phyloP scores from a whole-genome alignment of 208 protist species.

The Acanthamoeba rhysodes region DNA sequence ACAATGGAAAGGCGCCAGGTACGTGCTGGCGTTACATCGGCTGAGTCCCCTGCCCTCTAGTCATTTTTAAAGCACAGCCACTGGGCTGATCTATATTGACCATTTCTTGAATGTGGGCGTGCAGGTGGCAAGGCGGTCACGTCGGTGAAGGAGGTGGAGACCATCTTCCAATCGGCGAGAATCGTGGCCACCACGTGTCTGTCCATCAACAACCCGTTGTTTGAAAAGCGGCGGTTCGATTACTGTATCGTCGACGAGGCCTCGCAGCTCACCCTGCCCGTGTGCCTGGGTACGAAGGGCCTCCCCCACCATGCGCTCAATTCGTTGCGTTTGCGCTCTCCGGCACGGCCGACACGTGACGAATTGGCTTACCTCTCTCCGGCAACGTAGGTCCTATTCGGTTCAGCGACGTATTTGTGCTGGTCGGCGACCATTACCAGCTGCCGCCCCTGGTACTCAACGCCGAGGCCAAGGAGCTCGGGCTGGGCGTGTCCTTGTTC shows the following conservation, averaged over 20 bases:
- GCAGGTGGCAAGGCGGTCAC: not conserved
- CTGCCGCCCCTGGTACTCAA: slow-evolving; percentile 89
- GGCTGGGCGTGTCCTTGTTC: slow-evolving; percentile 87
- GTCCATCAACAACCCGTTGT: slow-evolving; percentile 83
- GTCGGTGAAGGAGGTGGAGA: slow-evolving; percentile 75
- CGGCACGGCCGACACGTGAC: too few relatives aligned
- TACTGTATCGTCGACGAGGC: slow-evolving; percentile 92
- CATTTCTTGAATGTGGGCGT: not conserved
- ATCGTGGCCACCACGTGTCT: slow-evolving; percentile 89
- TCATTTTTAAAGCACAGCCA: not conserved
- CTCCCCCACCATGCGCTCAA: not conserved
- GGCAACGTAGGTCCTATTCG: slow-evolving; percentile 42
- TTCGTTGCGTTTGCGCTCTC: too few relatives aligned
- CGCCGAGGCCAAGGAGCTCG: slow-evolving; percentile 80
- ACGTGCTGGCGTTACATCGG: not conserved
- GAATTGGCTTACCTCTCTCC: not conserved
- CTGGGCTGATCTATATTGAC: not conserved
- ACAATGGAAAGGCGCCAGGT: slow-evolving; percentile 70
- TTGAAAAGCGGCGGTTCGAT: slow-evolving; percentile 87
- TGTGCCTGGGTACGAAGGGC: slow-evolving; percentile 84
- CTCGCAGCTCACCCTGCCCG: slow-evolving; percentile 85
- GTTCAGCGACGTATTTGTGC: slow-evolving; percentile 66
- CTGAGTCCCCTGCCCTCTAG: not conserved
- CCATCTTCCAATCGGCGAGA: slow-evolving; percentile 17
- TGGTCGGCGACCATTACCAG: slow-evolving; percentile 87